phyloP scores from a whole-genome alignment of 805 yeast genomes.

The Wickerhamomyces canadensis region DNA sequence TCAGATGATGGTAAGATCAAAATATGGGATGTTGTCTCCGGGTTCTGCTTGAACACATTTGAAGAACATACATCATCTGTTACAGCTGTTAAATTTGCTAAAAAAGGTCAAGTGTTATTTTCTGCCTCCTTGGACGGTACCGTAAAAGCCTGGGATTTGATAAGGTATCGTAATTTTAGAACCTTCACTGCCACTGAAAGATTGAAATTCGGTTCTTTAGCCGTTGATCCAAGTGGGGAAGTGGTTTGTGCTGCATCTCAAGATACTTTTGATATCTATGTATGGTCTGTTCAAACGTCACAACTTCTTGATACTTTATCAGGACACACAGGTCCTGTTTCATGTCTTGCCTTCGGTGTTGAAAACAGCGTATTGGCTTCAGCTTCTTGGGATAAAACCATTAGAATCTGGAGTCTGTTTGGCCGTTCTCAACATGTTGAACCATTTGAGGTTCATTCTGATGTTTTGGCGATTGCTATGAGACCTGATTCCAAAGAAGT shows the following conservation, averaged over 20 bases:
- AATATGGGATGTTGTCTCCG: conserved; percentile 91
- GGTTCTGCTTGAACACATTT: conserved; percentile 89
- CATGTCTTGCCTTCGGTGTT: conserved; percentile 77
- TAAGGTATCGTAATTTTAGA: conserved; percentile 89
- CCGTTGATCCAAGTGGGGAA: conserved; percentile 97
- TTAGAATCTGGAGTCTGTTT: conserved; percentile 89
- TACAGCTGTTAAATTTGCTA: conserved; percentile 82
- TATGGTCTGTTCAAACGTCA: conserved; percentile 97
- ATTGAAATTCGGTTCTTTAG: conserved; percentile 79
- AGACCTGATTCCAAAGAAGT: conserved; percentile 92
- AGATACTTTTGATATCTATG: conserved; percentile 84
- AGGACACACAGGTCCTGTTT: conserved; percentile 96
- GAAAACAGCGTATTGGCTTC: conserved; percentile 77
- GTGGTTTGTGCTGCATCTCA: conserved; percentile 91
- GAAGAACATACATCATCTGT: conserved; percentile 88
- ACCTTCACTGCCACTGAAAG: conserved; percentile 90
- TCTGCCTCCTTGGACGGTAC: conserved; percentile 95
- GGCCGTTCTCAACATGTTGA: conserved; percentile 84
- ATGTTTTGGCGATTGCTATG: conserved; percentile 75
- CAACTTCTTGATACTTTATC: conserved; percentile 81
- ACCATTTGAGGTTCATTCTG: conserved; percentile 81
- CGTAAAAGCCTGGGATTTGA: conserved; percentile 93
- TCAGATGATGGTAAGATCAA: conserved; percentile 96
- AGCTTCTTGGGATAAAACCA: conserved; percentile 95
- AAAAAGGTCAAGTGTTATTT: conserved; percentile 84